Conservation (phyloP, 148 eudicot species). For the Selenicereus undatus region DNA sequence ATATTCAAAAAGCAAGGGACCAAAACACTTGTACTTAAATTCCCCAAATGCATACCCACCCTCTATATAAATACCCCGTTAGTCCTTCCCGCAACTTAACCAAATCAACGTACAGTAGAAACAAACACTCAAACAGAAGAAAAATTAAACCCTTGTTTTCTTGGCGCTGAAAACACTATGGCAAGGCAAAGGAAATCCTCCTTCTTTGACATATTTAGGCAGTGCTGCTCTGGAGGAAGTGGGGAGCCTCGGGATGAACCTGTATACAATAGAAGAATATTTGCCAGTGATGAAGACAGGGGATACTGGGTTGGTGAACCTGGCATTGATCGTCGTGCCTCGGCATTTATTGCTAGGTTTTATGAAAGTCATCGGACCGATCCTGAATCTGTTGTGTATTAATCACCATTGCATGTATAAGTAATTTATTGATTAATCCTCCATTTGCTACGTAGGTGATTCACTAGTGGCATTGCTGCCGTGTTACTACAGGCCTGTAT, state of each 20-base stretch:
- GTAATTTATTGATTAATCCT: neutral
- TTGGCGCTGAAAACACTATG: neutral
- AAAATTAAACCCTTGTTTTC: neutral
- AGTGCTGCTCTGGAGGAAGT: conserved; percentile 30
- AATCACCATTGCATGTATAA: neutral
- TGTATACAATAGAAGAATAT: conserved; percentile 23
- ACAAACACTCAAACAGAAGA: too few relatives aligned
- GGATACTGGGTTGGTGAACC: conserved; percentile 44
- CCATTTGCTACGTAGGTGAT: neutral
- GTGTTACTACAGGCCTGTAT: neutral
- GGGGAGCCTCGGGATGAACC: conserved; percentile 28
- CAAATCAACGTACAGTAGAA: too few relatives aligned
- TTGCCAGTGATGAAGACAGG: conserved; percentile 36
- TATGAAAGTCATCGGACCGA: conserved; percentile 26
- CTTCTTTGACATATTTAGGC: conserved; percentile 31
- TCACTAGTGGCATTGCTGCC: neutral
- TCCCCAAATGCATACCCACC: neutral
- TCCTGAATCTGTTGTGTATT: conserved; percentile 18
- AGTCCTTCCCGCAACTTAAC: neutral
- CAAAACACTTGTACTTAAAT: conserved; percentile 22
- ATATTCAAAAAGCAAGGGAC: conserved; percentile 30
- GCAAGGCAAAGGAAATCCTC: conserved; percentile 26
- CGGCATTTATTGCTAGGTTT: conserved; percentile 28
- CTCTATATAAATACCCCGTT: conserved; percentile 12
- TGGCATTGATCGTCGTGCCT: conserved; percentile 32